phyloP scores from a whole-genome alignment of 257 asterid genomes.

The Capsicum chinense region DNA sequence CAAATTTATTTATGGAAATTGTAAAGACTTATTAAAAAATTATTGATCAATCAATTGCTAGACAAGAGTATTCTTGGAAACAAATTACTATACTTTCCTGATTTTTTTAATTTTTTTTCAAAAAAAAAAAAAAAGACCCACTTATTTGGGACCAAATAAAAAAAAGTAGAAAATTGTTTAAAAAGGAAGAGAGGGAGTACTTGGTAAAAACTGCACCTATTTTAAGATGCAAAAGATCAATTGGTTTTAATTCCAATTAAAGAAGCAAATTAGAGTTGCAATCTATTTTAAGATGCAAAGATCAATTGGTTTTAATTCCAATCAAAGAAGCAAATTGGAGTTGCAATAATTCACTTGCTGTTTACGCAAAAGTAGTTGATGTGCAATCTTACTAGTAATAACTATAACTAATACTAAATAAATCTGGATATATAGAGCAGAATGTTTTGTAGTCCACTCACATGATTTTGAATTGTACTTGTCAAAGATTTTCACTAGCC shows the following conservation, averaged over 20 bases:
- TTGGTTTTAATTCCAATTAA: background rate
- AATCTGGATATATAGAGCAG: background rate
- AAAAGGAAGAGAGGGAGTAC: background rate
- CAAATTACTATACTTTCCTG: no score
- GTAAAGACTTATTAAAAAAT: background rate
- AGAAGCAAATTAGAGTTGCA: background rate
- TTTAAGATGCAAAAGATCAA: background rate
- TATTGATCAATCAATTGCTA: background rate
- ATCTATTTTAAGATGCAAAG: no score
- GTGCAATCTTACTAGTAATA: background rate
- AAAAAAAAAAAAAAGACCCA: no score
- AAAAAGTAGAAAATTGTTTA: no score
- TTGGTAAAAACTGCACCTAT: background rate
- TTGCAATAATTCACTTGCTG: background rate
- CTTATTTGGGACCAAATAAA: no score
- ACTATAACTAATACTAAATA: background rate
- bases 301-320: background rate
- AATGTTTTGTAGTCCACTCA: slow-evolving; percentile 12
- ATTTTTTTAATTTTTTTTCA: no score
- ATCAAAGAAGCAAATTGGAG: background rate
- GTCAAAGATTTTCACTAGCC: slow-evolving; percentile 12
- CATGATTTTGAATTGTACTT: slow-evolving; percentile 6
- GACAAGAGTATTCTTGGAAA: background rate
- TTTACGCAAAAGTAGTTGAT: background rate
- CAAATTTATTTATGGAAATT: background rate